phyloP scores from a whole-genome alignment of 345 rosid genomes.

The Cardiospermum halicacabum region DNA sequence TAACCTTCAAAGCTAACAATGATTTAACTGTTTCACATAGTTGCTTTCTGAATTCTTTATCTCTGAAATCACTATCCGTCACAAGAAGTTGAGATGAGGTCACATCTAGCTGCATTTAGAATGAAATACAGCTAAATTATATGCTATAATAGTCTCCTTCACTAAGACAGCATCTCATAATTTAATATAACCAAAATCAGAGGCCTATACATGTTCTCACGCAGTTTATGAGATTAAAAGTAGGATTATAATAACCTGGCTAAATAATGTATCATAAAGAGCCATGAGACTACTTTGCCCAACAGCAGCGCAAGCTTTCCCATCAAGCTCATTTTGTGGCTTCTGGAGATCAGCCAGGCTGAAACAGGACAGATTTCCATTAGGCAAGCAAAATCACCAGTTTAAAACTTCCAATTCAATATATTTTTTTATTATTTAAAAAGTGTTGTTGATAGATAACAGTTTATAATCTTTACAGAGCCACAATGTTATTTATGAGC shows the following conservation, averaged over 20 bases:
- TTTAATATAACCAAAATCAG: not conserved
- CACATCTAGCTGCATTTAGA: slow-evolving; percentile 52
- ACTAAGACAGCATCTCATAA: not conserved
- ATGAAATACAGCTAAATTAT: not conserved
- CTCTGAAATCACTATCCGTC: slow-evolving; percentile 54
- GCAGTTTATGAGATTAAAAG: not conserved
- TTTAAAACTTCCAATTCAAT: not conserved
- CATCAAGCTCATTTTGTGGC: slow-evolving; percentile 44
- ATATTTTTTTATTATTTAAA: not conserved
- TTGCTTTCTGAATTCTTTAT: slow-evolving; percentile 41
- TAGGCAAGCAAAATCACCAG: not conserved
- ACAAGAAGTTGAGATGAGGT: slow-evolving; percentile 55
- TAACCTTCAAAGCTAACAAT: slow-evolving; percentile 37
- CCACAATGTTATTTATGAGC: no score
- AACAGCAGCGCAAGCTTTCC: slow-evolving; percentile 63
- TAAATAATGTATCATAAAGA: slow-evolving; percentile 49
- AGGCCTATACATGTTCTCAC: not conserved
- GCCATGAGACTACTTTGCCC: slow-evolving; percentile 61
- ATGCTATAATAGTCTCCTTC: not conserved
- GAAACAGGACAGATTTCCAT: slow-evolving; percentile 8
- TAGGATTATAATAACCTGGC: slow-evolving; percentile 31
- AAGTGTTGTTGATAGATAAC: not conserved
- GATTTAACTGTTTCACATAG: slow-evolving; percentile 45
- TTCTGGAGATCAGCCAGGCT: slow-evolving; percentile 63
- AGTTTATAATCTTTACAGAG: not conserved